These are phyloP conservation scores for Saksenaea vasiformis DNA, from an alignment of 371 early-diverging fungal genomes.

Conservation along the genomic window DNA sequence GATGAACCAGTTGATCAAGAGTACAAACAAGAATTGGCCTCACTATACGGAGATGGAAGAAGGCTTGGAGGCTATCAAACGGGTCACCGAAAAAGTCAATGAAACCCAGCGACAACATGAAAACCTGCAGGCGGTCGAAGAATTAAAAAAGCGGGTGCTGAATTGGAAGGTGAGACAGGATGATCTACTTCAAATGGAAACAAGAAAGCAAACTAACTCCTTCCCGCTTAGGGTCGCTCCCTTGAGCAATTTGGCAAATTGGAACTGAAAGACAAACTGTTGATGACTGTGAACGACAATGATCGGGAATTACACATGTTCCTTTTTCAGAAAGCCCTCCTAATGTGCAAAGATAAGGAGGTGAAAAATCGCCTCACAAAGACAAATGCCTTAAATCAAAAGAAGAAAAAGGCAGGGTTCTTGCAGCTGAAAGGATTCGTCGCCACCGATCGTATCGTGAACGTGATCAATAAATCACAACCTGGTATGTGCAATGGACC, in stretches of 20 bases:
- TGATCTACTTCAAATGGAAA: neutral
- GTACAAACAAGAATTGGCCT: slow-evolving; percentile 69
- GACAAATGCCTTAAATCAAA: slow-evolving; percentile 42
- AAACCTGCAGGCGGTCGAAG: slow-evolving; percentile 75
- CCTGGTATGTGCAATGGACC: slow-evolving; percentile 4
- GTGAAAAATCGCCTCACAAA: slow-evolving; percentile 53
- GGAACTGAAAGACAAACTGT: slow-evolving; percentile 79
- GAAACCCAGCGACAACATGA: slow-evolving; percentile 90
- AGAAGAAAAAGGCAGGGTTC: slow-evolving; percentile 51
- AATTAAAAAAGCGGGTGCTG: slow-evolving; percentile 68
- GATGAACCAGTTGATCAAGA: slow-evolving; percentile 83
- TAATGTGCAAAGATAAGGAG: slow-evolving; percentile 80
- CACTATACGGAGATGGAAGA: slow-evolving; percentile 75
- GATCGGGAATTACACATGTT: slow-evolving; percentile 83
- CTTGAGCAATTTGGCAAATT: slow-evolving; percentile 78
- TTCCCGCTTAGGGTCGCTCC: slow-evolving; percentile 14
- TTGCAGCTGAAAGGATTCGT: slow-evolving; percentile 76
- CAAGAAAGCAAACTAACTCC: neutral
- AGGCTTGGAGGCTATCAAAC: slow-evolving; percentile 80
- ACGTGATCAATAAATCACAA: slow-evolving; percentile 23
- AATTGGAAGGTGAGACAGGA: slow-evolving; percentile 22
- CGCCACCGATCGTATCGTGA: slow-evolving; percentile 17
- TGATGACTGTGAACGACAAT: slow-evolving; percentile 70
- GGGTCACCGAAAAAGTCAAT: slow-evolving; percentile 90
- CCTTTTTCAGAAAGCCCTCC: slow-evolving; percentile 85